Percentiles rank a stretch among this genome's conserved stretches.
Evolutionary conservation across 495 filamentous ascomycete species (phyloP).

Genomic region (Penicillium parvum): DNA sequence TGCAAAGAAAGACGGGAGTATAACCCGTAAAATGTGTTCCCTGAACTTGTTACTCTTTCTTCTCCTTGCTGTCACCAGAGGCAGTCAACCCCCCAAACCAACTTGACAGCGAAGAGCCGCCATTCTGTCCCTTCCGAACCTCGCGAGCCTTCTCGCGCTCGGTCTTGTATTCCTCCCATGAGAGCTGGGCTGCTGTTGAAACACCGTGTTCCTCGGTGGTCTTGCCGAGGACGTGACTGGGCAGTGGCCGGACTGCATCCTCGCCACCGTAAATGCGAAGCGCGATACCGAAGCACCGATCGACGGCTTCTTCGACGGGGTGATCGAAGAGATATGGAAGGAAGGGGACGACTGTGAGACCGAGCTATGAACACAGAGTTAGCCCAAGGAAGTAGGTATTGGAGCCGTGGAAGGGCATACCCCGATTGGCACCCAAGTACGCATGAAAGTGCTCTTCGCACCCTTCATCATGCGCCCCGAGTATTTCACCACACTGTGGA

Average conservation of each 20-base stretch:
- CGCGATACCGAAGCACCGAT: constrained; percentile 80
- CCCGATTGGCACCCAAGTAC: constrained; percentile 88
- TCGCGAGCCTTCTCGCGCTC: constrained; percentile 30
- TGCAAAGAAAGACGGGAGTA: background rate
- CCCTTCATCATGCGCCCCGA: constrained; percentile 77
- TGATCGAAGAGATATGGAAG: constrained; percentile 88
- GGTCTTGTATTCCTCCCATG: constrained; percentile 40
- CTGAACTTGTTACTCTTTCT: constrained; percentile 23
- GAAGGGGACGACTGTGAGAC: constrained; percentile 81
- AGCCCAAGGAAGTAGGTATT: background rate
- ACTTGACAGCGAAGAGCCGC: constrained; percentile 11
- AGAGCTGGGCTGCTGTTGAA: constrained; percentile 18
- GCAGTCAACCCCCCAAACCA: constrained; percentile 15
- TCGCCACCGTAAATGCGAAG: constrained; percentile 68
- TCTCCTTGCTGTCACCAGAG: constrained; percentile 26
- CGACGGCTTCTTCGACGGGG: constrained; percentile 84
- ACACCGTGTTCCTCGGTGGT: constrained; percentile 5
- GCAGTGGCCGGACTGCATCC: constrained; percentile 42
- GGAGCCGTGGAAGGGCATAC: constrained; percentile 35
- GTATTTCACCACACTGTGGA: constrained; percentile 87
- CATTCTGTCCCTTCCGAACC: constrained; percentile 21
- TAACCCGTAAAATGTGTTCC: background rate
- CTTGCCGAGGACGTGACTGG: constrained; percentile 12
- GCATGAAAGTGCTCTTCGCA: constrained; percentile 63
- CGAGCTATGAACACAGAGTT: constrained; percentile 49